Percentiles rank a stretch among this genome's conserved stretches.
These are phyloP conservation scores for Barbarea vulgaris DNA, from an alignment of 345 rosid species.

Conservation along the genomic window DNA sequence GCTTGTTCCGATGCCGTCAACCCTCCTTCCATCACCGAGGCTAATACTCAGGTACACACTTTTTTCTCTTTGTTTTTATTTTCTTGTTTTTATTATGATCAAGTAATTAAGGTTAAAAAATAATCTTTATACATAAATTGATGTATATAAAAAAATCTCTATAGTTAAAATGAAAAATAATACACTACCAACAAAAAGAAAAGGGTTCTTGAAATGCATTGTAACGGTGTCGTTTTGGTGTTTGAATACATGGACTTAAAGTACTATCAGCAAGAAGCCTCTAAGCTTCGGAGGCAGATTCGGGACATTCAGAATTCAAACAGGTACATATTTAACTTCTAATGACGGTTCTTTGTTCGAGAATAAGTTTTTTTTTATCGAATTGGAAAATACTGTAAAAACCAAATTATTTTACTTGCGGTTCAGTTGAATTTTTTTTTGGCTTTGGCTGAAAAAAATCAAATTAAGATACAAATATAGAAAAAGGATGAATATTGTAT, in stretches of 20 bases:
- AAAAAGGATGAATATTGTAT: background rate
- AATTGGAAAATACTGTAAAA: no score
- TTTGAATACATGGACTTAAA: conserved; percentile 30
- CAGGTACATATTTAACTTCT: conserved; percentile 45
- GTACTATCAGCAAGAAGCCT: conserved; percentile 95
- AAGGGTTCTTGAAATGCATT: conserved; percentile 12
- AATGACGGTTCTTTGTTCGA: background rate
- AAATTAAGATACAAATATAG: background rate
- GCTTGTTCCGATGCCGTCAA: conserved; percentile 61
- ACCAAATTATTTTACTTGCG: background rate
- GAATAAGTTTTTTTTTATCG: background rate
- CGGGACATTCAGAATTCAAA: conserved; percentile 73
- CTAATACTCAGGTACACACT: conserved; percentile 79
- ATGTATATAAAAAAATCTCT: background rate
- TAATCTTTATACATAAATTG: background rate
- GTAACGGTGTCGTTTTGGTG: conserved; percentile 27
- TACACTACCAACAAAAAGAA: background rate
- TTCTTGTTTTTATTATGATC: background rate
- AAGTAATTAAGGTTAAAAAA: background rate
- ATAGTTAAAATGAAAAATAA: no score
- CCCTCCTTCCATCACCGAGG: conserved; percentile 74
- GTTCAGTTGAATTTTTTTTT: background rate
- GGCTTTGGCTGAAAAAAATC: background rate
- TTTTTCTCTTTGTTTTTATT: background rate
- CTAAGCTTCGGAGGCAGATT: conserved; percentile 81